A percentile compares a stretch with the other conserved stretches of the same genome.
Evolutionary conservation across 129 eudicot species (phyloP).

Genomic region (Helichrysum umbraculigerum): DNA sequence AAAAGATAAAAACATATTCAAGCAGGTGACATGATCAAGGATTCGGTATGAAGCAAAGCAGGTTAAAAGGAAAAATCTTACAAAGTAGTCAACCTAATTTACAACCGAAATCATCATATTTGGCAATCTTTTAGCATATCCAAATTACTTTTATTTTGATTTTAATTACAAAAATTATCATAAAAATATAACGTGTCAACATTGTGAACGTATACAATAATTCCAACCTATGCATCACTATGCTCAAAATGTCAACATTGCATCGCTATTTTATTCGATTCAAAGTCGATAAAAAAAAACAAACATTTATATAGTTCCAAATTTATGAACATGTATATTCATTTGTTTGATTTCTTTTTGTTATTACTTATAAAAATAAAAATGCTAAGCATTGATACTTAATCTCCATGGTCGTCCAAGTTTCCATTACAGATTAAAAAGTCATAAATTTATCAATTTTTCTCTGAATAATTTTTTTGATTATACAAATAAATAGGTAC

Average conservation of each 20-base stretch:
- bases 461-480: conserved; percentile 10
- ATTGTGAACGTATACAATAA: no score
- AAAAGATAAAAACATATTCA: conserved; percentile 7
- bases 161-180: no score
- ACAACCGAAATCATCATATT: conserved; percentile 2
- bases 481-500: background rate
- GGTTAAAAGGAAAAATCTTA: background rate
- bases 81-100: conserved; percentile 17
- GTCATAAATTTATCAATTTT: background rate
- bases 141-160: no score
- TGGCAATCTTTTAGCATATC: no score
- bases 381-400: background rate
- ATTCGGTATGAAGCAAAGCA: conserved; percentile 24
- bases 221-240: background rate
- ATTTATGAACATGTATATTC: background rate
- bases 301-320: background rate
- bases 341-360: no score
- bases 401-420: conserved; percentile 16
- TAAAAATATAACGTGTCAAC: no score
- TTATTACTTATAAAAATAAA: no score
- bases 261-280: background rate
- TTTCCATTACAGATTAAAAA: conserved; percentile 15
- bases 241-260: background rate
- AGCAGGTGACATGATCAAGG: conserved; percentile 14
- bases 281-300: background rate